Conservation (phyloP, 768 basidiomycete genomes). For the Mrakia blollopis region DNA sequence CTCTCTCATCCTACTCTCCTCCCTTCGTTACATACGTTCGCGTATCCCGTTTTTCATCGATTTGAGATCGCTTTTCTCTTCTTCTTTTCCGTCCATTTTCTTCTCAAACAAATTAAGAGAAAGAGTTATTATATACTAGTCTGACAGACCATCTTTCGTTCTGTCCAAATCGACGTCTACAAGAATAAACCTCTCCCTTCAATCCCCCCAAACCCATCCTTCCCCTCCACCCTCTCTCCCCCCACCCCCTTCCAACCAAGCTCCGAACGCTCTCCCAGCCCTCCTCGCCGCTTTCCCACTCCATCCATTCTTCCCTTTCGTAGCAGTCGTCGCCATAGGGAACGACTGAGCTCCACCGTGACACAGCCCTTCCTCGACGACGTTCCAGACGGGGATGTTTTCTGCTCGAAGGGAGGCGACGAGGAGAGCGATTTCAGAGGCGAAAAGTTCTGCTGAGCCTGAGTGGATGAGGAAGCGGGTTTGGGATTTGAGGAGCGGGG, state of each 20-base stretch:
- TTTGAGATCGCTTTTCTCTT: not conserved
- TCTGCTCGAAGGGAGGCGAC: not conserved
- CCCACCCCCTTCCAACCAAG: not conserved
- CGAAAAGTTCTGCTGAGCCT: not conserved
- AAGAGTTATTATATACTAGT: no score
- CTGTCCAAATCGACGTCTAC: no score
- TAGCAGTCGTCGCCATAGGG: not conserved
- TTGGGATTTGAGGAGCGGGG: not conserved
- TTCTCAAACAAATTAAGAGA: no score
- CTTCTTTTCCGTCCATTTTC: not conserved
- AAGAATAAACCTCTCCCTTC: not conserved
- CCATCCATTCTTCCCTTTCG: not conserved
- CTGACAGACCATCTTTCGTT: no score
- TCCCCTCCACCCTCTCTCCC: not conserved
- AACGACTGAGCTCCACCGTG: not conserved
- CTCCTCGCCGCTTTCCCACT: not conserved
- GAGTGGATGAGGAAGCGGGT: not conserved
- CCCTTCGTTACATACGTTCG: not conserved
- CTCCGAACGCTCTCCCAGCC: not conserved
- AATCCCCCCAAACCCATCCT: constrained; percentile 8
- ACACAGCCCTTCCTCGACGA: not conserved
- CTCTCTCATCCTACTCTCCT: not conserved
- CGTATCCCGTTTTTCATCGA: not conserved
- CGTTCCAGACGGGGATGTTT: not conserved
- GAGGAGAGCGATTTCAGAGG: constrained; percentile 2